Conservation (phyloP, 306 rosid species). For the Trifolium fragiferum region DNA sequence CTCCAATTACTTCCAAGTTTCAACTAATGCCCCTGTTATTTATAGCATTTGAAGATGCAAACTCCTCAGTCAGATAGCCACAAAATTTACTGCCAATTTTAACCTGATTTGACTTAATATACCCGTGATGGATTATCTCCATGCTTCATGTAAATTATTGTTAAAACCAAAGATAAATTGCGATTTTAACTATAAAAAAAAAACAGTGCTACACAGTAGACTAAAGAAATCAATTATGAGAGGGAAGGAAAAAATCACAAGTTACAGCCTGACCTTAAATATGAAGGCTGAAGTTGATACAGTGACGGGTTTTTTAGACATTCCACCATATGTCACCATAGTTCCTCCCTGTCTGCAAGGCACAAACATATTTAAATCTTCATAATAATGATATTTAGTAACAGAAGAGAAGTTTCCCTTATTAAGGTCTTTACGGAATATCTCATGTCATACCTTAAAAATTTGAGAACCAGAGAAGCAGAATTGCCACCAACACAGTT, state of each 20-base stretch:
- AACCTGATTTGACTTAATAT: conserved; percentile 8
- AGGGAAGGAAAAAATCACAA: conserved; percentile 19
- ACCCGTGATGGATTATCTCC: not conserved
- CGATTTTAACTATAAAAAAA: conserved; percentile 21
- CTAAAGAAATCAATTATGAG: conserved; percentile 29
- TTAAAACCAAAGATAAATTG: conserved; percentile 32
- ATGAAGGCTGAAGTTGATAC: conserved; percentile 88
- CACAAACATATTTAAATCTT: conserved; percentile 22
- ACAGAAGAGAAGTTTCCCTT: conserved; percentile 3
- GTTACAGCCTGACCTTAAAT: conserved; percentile 66
- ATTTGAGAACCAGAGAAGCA: conserved; percentile 86
- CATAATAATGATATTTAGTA: conserved; percentile 14
- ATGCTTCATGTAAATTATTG: conserved; percentile 14
- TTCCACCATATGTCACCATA: conserved; percentile 97
- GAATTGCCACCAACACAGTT: conserved; percentile 95
- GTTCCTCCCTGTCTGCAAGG: conserved; percentile 75
- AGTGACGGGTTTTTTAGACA: conserved; percentile 87
- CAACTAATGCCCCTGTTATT: conserved; percentile 10
- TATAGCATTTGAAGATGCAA: conserved; percentile 12
- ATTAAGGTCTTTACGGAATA: conserved; percentile 18
- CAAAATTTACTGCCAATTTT: conserved; percentile 3
- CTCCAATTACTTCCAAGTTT: conserved; percentile 19
- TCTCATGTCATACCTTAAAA: conserved; percentile 69
- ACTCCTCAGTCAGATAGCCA: not conserved
- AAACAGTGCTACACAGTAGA: not conserved